Conservation (phyloP, 768 basidiomycete genomes). For the Cubamyces sp. region DNA sequence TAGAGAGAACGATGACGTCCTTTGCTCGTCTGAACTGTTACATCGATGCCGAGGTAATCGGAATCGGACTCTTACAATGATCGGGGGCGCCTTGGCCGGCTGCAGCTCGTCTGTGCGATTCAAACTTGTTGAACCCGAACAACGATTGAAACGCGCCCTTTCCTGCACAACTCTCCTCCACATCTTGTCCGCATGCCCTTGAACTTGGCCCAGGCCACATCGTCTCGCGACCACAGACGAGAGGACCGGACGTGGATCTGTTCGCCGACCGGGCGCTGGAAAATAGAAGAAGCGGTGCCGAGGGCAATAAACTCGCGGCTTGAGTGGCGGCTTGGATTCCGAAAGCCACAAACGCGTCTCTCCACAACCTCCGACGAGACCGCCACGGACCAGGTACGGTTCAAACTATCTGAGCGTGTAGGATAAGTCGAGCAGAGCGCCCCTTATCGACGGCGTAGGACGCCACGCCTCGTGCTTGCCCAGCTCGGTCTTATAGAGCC, state of each 20-base stretch:
- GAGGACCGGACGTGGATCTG: background rate
- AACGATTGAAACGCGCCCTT: no score
- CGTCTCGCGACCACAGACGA: background rate
- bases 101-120: no score
- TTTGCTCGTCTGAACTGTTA: no score
- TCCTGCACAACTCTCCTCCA: no score
- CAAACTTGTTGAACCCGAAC: no score
- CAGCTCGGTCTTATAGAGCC: constrained; percentile 5
- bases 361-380: background rate
- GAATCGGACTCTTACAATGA: no score
- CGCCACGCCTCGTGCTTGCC: constrained; percentile 14
- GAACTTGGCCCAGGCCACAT: background rate
- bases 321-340: background rate
- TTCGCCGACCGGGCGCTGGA: background rate
- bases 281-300: constrained; percentile 7
- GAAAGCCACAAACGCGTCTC: background rate
- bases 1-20: no score
- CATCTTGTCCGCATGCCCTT: background rate
- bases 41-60: no score
- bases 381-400: background rate
- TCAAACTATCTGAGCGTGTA: no score
- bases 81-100: no score
- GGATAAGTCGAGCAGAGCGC: background rate
- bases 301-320: background rate
- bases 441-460: constrained; percentile 11